Conservation (phyloP, 106 monocot species). For the Phalaenopsis equestris region DNA sequence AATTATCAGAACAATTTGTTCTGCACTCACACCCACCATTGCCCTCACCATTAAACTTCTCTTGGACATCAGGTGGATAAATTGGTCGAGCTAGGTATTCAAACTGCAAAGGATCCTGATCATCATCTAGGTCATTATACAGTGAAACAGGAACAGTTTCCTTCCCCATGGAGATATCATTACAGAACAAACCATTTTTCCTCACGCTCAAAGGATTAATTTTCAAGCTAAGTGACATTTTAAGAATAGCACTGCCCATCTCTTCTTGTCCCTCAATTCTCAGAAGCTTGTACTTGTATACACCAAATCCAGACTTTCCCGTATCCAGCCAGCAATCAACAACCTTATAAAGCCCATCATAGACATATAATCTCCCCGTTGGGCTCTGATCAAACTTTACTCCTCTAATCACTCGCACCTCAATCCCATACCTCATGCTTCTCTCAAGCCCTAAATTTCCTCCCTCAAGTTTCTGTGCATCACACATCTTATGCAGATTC, state of each 20-base stretch:
- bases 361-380: conserved; percentile 38
- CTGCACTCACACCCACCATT: conserved; percentile 61
- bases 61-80: conserved; percentile 29
- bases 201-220: conserved; percentile 27
- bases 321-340: conserved; percentile 51
- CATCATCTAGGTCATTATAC: conserved; percentile 82
- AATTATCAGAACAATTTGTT: conserved; percentile 43
- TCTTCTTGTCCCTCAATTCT: conserved; percentile 53
- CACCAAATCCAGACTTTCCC: conserved; percentile 65
- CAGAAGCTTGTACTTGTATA: conserved; percentile 60
- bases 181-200: conserved; percentile 52
- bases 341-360: conserved; percentile 66
- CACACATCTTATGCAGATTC: conserved; percentile 23
- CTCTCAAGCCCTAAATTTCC: conserved; percentile 61
- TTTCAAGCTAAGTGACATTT: conserved; percentile 50
- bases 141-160: conserved; percentile 60
- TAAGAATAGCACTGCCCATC: conserved; percentile 45
- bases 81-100: conserved; percentile 57
- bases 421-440: conserved; percentile 65
- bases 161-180: conserved; percentile 67
- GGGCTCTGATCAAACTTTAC: conserved; percentile 34
- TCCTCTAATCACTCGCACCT: conserved; percentile 57
- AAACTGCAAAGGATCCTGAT: conserved; percentile 62
- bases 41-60: conserved; percentile 23
- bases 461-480: conserved; percentile 48